These are phyloP conservation scores for Plantago ovata DNA, from an alignment of 257 asterid species.

Conservation along the genomic window DNA sequence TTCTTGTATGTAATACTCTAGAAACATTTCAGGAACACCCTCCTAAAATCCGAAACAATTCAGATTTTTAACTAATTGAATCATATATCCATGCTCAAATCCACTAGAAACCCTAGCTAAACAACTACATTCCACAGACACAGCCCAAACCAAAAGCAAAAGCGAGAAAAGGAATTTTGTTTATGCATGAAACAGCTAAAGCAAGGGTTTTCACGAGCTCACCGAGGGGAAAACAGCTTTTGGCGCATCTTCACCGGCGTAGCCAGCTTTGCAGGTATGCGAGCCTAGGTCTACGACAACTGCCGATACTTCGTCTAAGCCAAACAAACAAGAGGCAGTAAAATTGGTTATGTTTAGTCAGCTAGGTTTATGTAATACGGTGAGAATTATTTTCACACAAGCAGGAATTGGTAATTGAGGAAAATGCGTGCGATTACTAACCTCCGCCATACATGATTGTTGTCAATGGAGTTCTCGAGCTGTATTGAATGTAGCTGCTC, in stretches of 20 bases:
- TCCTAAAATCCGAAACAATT: too few species aligned
- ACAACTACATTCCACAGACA: constrained; percentile 13
- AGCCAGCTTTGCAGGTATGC: constrained; percentile 99
- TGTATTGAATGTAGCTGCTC: too few species aligned
- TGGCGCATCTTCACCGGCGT: constrained; percentile 99
- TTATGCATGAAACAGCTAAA: background rate
- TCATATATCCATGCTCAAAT: background rate
- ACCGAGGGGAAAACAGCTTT: constrained; percentile 99
- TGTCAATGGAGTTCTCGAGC: background rate
- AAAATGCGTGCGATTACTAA: background rate
- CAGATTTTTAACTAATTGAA: constrained; percentile 5
- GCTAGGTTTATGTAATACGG: background rate
- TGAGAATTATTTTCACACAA: background rate
- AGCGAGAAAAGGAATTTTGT: background rate
- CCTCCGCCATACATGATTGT: constrained; percentile 32
- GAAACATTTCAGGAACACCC: too few species aligned
- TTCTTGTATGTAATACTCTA: too few species aligned
- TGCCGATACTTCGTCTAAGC: constrained; percentile 91
- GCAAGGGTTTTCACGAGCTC: constrained; percentile 18
- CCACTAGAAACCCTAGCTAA: constrained; percentile 19
- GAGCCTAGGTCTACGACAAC: constrained; percentile 91
- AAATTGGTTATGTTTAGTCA: background rate
- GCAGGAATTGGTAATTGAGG: background rate
- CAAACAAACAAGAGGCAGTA: constrained; percentile 14
- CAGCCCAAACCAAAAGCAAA: background rate